Base-by-base conservation (phyloP, 1,284 basidiomycete species). In the Leccinum solheimii region DNA sequence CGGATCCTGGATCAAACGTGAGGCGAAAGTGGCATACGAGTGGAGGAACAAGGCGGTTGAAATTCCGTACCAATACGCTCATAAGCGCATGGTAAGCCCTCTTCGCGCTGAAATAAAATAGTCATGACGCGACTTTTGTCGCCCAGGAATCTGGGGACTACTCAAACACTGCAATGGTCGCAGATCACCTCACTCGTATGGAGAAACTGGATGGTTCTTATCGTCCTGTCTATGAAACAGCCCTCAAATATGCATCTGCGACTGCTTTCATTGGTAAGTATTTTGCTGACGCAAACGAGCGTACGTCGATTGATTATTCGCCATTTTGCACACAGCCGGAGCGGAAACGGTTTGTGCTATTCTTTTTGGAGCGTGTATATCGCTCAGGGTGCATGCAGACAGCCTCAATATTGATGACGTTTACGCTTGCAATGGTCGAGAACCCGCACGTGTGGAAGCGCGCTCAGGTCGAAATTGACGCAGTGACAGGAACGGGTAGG, bases 211-310 rank as follows among this genome's bases (percentile, higher is more conserved):
- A 62, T 36, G 26, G 19, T 30, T 11, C 36, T 4, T 27, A 56
- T 21, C 61, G 58, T 40, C 51, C 48, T 0, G 27, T 54, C 9
- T 63, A 68, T 5, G 45, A 61, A 34, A 53, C 1, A 1, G 63
- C 66, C 7, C 54, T 68, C 9, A 68, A 68, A 14, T 14, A 57
- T 1, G 51, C 61, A 11, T 27, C 61, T 2, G 1, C 49, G 1
- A 69, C 66, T 11, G 50, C 63, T 45, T 66, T 69, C 3, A 1
- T 57, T 5, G 67, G 66, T 59, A 34, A 32, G 63, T 3, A 19
- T 30, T n/a, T 9, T 6, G 1, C 14, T 30, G 7, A 49, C n/a
- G 10, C 23, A 4, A 36, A 30, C 16, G 9, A 14, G n/a, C 8
- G 3, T 23, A 50, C 49, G 14, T 19, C 14, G n/a, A 50, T 26